Evolutionary conservation across 768 basidiomycete genomes (phyloP).

Genomic region (Lanmaoa pseudosensibilis): DNA sequence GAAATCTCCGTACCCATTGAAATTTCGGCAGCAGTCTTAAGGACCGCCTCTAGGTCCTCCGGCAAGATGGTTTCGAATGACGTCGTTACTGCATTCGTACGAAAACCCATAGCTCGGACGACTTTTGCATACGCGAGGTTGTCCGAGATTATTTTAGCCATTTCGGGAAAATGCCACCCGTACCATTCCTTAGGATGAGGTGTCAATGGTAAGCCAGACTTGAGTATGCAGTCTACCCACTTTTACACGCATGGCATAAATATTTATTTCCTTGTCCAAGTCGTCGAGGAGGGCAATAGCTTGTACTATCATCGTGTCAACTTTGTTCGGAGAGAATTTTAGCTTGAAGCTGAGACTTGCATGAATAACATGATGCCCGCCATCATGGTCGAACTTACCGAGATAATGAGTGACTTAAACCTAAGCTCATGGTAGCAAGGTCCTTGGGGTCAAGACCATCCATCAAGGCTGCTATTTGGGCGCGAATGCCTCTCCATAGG

Average conservation of each 20-base stretch:
- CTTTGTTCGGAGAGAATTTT: slow-evolving; percentile 99
- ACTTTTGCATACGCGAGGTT: slow-evolving; percentile 97
- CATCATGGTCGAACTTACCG: slow-evolving; percentile 50
- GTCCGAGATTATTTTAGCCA: slow-evolving; percentile 97
- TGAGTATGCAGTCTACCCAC: slow-evolving; percentile 42
- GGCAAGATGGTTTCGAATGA: slow-evolving; percentile 89
- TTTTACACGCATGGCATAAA: slow-evolving; percentile 99
- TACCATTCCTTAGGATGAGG: slow-evolving; percentile 95
- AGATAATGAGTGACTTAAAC: slow-evolving; percentile 95
- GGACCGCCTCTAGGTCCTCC: slow-evolving; percentile 92
- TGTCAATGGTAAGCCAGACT: neutral
- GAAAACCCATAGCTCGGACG: slow-evolving; percentile 92
- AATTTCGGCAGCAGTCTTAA: slow-evolving; percentile 95
- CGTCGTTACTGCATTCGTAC: slow-evolving; percentile 86
- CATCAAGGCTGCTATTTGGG: slow-evolving; percentile 81
- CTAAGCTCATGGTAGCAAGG: slow-evolving; percentile 95
- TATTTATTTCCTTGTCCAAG: slow-evolving; percentile 99
- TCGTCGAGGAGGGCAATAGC: slow-evolving; percentile 98
- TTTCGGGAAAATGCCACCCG: slow-evolving; percentile 99
- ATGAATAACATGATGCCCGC: slow-evolving; percentile 5
- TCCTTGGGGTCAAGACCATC: slow-evolving; percentile 93
- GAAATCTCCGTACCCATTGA: slow-evolving; percentile 99
- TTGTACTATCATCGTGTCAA: slow-evolving; percentile 99
- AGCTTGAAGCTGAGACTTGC: slow-evolving; percentile 80
- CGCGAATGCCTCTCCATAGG: slow-evolving; percentile 93